phyloP scores from a whole-genome alignment of 2,329 filamentous ascomycete species.

The Fusarium musae region DNA sequence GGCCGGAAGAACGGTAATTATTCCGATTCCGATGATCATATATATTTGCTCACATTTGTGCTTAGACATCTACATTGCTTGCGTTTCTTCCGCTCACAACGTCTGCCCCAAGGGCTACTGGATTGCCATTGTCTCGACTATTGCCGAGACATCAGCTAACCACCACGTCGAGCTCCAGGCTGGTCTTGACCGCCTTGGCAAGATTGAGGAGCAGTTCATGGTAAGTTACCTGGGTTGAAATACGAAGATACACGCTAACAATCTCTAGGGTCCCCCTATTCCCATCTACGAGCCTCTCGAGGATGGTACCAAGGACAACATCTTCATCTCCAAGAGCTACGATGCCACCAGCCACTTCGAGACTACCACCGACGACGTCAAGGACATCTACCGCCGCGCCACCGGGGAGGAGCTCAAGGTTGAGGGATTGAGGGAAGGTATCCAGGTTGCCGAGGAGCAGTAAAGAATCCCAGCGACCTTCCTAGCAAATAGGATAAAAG shows the following conservation, averaged over 20 bases:
- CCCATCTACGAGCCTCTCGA: conserved; percentile 93
- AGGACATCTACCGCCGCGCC: conserved; percentile 88
- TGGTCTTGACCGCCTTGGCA: conserved; percentile 90
- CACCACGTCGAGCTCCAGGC: conserved; percentile 95
- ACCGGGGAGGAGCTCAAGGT: conserved; percentile 88
- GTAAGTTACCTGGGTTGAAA: conserved; percentile 53
- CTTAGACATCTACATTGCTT: conserved; percentile 93
- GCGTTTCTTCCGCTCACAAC: conserved; percentile 95
- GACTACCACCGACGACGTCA: conserved; percentile 89
- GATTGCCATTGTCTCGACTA: conserved; percentile 97
- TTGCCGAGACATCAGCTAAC: conserved; percentile 90
- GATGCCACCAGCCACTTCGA: conserved; percentile 98
- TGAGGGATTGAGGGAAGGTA: conserved; percentile 84
- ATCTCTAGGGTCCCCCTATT: conserved; percentile 76
- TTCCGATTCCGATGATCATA: neutral
- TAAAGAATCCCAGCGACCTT: conserved; percentile 31
- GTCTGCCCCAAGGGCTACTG: conserved; percentile 99
- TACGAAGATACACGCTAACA: neutral
- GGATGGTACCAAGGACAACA: conserved; percentile 84
- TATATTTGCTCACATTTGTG: conserved; percentile 16
- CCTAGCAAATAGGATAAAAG: conserved; percentile 10
- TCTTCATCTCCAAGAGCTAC: conserved; percentile 99
- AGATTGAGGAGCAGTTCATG: conserved; percentile 98
- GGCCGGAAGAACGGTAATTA: conserved; percentile 88
- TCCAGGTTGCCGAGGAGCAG: conserved; percentile 77